Evolutionary conservation across 768 basidiomycete species (phyloP), one percentile per base, ranked within the genome.

Genomic region (Antrodiella citrinella): DNA sequence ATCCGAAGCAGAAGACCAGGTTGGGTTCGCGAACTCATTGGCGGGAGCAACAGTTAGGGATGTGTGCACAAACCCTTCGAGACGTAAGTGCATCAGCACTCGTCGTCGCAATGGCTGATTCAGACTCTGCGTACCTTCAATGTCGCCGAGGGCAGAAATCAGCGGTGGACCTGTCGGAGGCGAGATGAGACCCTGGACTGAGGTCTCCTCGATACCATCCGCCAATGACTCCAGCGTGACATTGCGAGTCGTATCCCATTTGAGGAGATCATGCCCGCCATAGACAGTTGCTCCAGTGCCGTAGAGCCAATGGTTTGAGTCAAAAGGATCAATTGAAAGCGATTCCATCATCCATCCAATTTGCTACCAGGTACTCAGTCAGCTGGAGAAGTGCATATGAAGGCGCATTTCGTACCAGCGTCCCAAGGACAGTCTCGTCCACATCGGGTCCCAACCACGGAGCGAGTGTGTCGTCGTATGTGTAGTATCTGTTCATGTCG

Each of bases 331-430:
- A 44, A 84, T 83, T 19, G 65, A 69, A 43, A 82, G 62, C 68
- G 79, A 65, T 69, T 84, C 81, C 75, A 84, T 83, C 82, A 82
- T 82, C 81, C 81, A 84, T 9, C 82, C 81, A 44, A 82, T 74
- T 52, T 81, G 80, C 48, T 68, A 19, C 21, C 5, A 43, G n/a
- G n/a, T n/a, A n/a, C n/a, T n/a, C n/a, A n/a, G n/a, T n/a, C n/a
- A n/a, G n/a, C n/a, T n/a, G n/a, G n/a, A n/a, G n/a, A n/a, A n/a
- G n/a, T n/a, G n/a, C n/a, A n/a, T n/a, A n/a, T n/a, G n/a, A n/a
- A n/a, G n/a, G n/a, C n/a, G n/a, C n/a, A n/a, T n/a, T n/a, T n/a
- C 41, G 9, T 7, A 22, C 41, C 41, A 43, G 21, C 15, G 41
- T 66, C 3, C 74, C 74, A 13, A 68, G 59, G 19, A 65, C 70